Percentiles rank a stretch among this genome's conserved stretches.
These are phyloP conservation scores for Mortierella alpina DNA, from an alignment of 192 early-diverging fungal genomes.

Conservation along the genomic window DNA sequence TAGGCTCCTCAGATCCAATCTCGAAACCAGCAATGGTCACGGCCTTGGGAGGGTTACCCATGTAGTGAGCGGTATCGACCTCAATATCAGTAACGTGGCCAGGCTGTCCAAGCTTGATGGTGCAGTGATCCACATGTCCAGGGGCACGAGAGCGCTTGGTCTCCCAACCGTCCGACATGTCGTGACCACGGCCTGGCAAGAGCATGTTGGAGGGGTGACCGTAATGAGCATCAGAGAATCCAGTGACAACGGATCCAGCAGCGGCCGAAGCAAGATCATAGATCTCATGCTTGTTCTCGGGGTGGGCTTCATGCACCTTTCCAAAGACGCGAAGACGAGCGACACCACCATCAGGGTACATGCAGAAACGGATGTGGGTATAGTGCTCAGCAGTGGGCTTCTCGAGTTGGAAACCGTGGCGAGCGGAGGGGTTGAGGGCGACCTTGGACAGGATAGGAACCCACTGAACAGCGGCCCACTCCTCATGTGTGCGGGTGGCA, in stretches of 20 bases:
- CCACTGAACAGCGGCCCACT: constrained; percentile 52
- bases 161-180: constrained; percentile 96
- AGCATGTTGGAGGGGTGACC: constrained; percentile 84
- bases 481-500: constrained; percentile 38
- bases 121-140: constrained; percentile 79
- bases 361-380: constrained; percentile 57
- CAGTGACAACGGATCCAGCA: constrained; percentile 73
- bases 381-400: constrained; percentile 59
- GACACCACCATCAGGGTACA: constrained; percentile 77
- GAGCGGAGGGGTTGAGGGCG: constrained; percentile 74
- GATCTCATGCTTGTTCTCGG: constrained; percentile 59
- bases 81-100: constrained; percentile 79
- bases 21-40: constrained; percentile 76
- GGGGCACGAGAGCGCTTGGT: constrained; percentile 85
- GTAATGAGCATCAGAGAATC: constrained; percentile 85
- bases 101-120: constrained; percentile 79
- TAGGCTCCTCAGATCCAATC: constrained; percentile 33
- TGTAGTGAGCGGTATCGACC: constrained; percentile 90
- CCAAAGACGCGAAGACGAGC: constrained; percentile 84
- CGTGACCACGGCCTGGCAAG: constrained; percentile 79
- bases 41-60: constrained; percentile 90
- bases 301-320: constrained; percentile 68
- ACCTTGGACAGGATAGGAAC: constrained; percentile 76
- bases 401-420: constrained; percentile 75
- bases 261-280: constrained; percentile 79